These are phyloP conservation scores for Coprinopsis sp. DNA, from an alignment of 768 basidiomycete species.

Conservation along the genomic window DNA sequence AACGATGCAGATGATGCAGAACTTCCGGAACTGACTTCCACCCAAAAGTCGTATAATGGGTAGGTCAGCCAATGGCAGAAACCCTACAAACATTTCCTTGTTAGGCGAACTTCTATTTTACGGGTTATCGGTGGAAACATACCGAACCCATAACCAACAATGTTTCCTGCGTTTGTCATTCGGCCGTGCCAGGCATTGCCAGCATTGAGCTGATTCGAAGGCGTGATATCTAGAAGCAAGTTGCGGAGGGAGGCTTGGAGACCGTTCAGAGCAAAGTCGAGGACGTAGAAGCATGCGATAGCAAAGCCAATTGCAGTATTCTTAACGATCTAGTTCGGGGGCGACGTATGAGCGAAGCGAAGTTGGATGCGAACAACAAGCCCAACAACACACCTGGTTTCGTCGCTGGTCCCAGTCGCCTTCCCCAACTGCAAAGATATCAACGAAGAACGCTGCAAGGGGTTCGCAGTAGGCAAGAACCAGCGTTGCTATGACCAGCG, in stretches of 20 bases:
- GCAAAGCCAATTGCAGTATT: slow-evolving; percentile 80
- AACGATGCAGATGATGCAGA: slow-evolving; percentile 81
- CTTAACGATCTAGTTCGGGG: slow-evolving; percentile 40
- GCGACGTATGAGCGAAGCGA: not conserved
- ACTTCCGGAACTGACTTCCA: slow-evolving; percentile 93
- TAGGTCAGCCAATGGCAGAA: slow-evolving; percentile 78
- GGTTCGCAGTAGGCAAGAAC: slow-evolving; percentile 79
- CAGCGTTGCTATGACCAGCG: slow-evolving; percentile 74
- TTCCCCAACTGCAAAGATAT: slow-evolving; percentile 65
- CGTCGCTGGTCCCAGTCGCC: slow-evolving; percentile 87
- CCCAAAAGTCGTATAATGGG: slow-evolving; percentile 78
- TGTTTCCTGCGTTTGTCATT: slow-evolving; percentile 96
- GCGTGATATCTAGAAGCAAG: slow-evolving; percentile 87
- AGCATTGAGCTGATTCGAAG: slow-evolving; percentile 83
- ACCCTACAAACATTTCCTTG: slow-evolving; percentile 63
- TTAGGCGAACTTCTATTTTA: slow-evolving; percentile 9
- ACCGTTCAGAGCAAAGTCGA: slow-evolving; percentile 98
- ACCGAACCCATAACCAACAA: slow-evolving; percentile 92
- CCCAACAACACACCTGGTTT: slow-evolving; percentile 45
- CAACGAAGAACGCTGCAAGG: slow-evolving; percentile 70
- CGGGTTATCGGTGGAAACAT: slow-evolving; percentile 16
- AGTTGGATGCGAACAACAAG: not conserved
- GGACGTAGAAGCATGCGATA: slow-evolving; percentile 83
- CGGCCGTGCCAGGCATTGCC: slow-evolving; percentile 98
- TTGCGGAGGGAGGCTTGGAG: slow-evolving; percentile 90